These are phyloP conservation scores for Neurospora tetraspora DNA, from an alignment of 495 filamentous ascomycete genomes.

Conservation along the genomic window DNA sequence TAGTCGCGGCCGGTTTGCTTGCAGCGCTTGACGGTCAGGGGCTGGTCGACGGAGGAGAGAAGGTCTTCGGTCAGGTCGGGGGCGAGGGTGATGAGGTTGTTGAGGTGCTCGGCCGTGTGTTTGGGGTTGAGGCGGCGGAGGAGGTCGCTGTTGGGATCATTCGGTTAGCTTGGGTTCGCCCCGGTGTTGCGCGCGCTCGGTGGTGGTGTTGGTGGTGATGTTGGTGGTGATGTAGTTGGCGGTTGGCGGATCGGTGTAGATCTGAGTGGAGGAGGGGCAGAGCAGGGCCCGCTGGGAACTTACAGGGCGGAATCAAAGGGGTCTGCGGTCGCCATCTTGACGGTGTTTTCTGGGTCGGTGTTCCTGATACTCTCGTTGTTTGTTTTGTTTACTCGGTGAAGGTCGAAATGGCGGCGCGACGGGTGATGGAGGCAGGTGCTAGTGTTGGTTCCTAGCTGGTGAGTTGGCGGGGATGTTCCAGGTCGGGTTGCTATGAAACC, in stretches of 20 bases:
- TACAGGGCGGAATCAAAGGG: constrained; percentile 79
- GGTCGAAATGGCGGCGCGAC: not conserved
- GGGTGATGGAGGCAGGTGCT: not conserved
- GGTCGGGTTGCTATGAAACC: not conserved
- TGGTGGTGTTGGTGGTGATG: not conserved
- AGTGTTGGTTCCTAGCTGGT: not conserved
- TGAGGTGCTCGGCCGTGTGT: constrained; percentile 74
- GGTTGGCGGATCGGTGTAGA: not conserved
- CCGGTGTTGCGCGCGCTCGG: not conserved
- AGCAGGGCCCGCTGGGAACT: constrained; percentile 18
- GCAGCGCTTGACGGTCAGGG: constrained; percentile 77
- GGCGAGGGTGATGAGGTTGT: constrained; percentile 71
- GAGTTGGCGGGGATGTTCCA: constrained; percentile 4
- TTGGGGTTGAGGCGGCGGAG: constrained; percentile 95
- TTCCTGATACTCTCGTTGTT: not conserved
- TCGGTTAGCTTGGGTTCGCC: not conserved
- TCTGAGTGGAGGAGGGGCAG: not conserved
- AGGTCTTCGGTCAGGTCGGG: constrained; percentile 95
- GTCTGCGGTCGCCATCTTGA: constrained; percentile 39
- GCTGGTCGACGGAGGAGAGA: constrained; percentile 93
- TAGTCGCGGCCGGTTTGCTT: constrained; percentile 85
- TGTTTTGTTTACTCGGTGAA: not conserved
- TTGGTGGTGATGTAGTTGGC: constrained; percentile 1
- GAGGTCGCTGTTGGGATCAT: constrained; percentile 59
- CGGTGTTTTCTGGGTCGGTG: not conserved